phyloP scores from a whole-genome alignment of 2,329 filamentous ascomycete genomes.

The Colletotrichum spinosum region DNA sequence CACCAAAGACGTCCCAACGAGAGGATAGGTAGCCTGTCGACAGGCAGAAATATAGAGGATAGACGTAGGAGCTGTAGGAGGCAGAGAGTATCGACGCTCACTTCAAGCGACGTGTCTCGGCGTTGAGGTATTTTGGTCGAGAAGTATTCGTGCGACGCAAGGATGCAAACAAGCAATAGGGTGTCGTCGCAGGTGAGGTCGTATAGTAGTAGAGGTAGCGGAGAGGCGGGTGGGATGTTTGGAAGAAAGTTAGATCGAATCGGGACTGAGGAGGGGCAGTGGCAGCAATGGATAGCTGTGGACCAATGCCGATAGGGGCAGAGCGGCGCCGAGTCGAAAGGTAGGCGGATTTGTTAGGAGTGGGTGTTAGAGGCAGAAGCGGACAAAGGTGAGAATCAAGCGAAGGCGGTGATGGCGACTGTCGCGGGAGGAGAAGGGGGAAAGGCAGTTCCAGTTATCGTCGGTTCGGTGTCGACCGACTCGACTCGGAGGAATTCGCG shows the following conservation, averaged over 20 bases:
- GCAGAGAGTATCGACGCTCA: constrained; percentile 12
- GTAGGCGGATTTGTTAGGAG: no score
- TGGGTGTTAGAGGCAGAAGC: no score
- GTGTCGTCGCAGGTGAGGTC: constrained; percentile 4
- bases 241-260: constrained; percentile 15
- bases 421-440: constrained; percentile 22
- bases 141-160: constrained; percentile 7
- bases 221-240: neutral
- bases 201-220: neutral
- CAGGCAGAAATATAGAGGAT: constrained; percentile 13
- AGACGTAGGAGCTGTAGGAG: neutral
- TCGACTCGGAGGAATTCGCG: constrained; percentile 23
- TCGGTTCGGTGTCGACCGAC: constrained; percentile 15
- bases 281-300: constrained; percentile 10
- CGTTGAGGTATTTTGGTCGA: neutral
- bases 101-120: constrained; percentile 19
- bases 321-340: constrained; percentile 15
- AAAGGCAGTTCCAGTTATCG: neutral
- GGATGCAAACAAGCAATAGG: constrained; percentile 20
- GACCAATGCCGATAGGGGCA: constrained; percentile 7
- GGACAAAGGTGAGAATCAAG: neutral
- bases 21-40: constrained; percentile 11
- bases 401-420: constrained; percentile 27
- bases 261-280: neutral
- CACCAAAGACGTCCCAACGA: constrained; percentile 30